Conservation (phyloP, 495 filamentous ascomycete species). For the Astrothelium subdiscretum region DNA sequence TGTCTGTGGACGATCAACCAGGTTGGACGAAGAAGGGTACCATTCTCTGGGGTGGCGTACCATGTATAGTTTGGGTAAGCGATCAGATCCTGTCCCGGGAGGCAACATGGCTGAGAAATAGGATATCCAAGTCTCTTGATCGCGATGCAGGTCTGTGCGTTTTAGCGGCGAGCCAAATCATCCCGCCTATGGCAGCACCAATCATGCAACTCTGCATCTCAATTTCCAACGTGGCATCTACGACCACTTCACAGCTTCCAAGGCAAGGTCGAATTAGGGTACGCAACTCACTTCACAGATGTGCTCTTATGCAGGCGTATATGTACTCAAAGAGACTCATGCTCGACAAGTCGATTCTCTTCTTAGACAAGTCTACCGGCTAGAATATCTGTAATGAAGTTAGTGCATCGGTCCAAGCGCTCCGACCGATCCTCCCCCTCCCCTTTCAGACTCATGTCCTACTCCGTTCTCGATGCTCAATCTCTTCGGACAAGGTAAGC, state of each 20-base stretch:
- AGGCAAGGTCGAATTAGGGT: not conserved
- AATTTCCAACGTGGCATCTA: conserved; percentile 6
- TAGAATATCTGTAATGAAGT: not conserved
- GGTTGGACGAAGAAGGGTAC: conserved; percentile 4
- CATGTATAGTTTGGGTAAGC: conserved; percentile 8
- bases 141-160: conserved; percentile 3
- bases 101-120: not conserved
- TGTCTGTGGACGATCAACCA: not conserved
- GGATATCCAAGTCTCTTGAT: conserved; percentile 5
- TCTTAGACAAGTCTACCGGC: not conserved
- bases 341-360: too few species aligned
- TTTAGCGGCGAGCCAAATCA: conserved; percentile 7
- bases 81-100: not conserved
- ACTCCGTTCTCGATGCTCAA: not conserved
- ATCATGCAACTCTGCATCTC: conserved; percentile 5
- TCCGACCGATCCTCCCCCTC: not conserved
- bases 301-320: too few species aligned
- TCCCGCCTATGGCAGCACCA: conserved; percentile 8
- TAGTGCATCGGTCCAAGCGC: not conserved
- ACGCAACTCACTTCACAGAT: too few species aligned
- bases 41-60: conserved; percentile 5
- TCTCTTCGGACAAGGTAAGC: not conserved
- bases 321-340: too few species aligned
- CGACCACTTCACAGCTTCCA: not conserved
- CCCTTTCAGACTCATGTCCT: not conserved